Evolutionary conservation across 2,329 filamentous ascomycete genomes (phyloP), one percentile per base, ranked within the genome.

Genomic region (Aureobasidium melanogenum): DNA sequence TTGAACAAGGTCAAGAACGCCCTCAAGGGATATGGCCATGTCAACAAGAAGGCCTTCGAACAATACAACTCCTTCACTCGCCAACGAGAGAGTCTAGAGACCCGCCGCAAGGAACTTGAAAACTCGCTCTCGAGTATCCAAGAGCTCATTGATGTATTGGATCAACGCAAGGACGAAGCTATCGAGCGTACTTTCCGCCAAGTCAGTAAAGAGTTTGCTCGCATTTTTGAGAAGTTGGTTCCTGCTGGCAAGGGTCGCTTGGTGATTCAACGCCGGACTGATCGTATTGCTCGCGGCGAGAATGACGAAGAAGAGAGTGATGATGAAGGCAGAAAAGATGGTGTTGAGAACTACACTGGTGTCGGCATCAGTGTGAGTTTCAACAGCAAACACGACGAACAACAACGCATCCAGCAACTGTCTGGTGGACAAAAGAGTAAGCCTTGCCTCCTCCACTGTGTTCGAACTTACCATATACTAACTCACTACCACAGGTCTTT

Each of bases 21-120:
- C 0, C 80, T 97, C 60, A 97, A 97, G 77, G 96, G 97, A 73
- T 97, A 94, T 77, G 91, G 91, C 60, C 91, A 97, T 69, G 92
- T 99, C 77, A 99, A 99, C 83, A 99, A 97, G 78, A 97, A 99
- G 77, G 94, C 94, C 0, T 96, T 97, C 71, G 95, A 99, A 75
- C 94, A 99, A 74, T 99, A 97, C 79, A 95, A 93, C 77, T 96
- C 87, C 76, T 99, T 97, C 73, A 97, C 93, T 8, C 88, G 87
- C 55, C 91, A 97, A 75, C 88, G 95, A 62, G 92, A 96, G 64
- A 88, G 88, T 24, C 81, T 99, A 19, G 88, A 89, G 54, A 88
- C 89, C 70, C 88, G 94, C 67, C 85, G 93, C 54, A 84, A 87
- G 68, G 94, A 97, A 72, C 84, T 99, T 12, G 91, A 96, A 68